These are phyloP conservation scores for Arxiozyma bovina DNA, from an alignment of 1,139 yeast genomes.

Conservation along the genomic window DNA sequence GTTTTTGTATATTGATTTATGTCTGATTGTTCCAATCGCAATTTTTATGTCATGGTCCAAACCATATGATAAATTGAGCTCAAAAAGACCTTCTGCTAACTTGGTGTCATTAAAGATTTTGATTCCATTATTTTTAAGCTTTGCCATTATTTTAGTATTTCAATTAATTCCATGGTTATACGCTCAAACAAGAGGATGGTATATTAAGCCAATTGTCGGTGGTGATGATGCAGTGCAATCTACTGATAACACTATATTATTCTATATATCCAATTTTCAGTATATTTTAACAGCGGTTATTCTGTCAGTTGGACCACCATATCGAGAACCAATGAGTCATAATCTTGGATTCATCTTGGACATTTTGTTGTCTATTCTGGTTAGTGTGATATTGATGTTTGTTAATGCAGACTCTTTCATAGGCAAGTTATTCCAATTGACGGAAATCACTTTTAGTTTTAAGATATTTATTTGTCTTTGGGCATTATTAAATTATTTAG, in stretches of 20 bases:
- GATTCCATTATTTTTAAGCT: constrained; percentile 70
- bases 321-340: constrained; percentile 62
- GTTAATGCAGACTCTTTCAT: constrained; percentile 43
- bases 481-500: constrained; percentile 44
- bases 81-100: constrained; percentile 88
- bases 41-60: constrained; percentile 96
- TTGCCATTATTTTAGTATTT: constrained; percentile 49
- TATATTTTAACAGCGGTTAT: constrained; percentile 77
- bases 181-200: constrained; percentile 62
- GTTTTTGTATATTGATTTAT: constrained; percentile 84
- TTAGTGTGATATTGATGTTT: constrained; percentile 45
- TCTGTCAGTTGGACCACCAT: constrained; percentile 91
- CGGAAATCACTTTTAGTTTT: constrained; percentile 47
- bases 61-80: constrained; percentile 53
- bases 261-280: constrained; percentile 76
- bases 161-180: constrained; percentile 61
- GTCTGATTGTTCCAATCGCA: constrained; percentile 86
- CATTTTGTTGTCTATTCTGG: constrained; percentile 39
- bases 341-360: constrained; percentile 68
- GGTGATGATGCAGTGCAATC: constrained; percentile 78
- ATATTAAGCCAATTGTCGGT: constrained; percentile 71
- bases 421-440: constrained; percentile 69
- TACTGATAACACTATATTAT: constrained; percentile 81
- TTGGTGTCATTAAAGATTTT: constrained; percentile 81
- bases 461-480: constrained; percentile 42